Evolutionary conservation across 2,329 filamentous ascomycete genomes (phyloP).

Genomic region (Ampelomyces quisqualis): DNA sequence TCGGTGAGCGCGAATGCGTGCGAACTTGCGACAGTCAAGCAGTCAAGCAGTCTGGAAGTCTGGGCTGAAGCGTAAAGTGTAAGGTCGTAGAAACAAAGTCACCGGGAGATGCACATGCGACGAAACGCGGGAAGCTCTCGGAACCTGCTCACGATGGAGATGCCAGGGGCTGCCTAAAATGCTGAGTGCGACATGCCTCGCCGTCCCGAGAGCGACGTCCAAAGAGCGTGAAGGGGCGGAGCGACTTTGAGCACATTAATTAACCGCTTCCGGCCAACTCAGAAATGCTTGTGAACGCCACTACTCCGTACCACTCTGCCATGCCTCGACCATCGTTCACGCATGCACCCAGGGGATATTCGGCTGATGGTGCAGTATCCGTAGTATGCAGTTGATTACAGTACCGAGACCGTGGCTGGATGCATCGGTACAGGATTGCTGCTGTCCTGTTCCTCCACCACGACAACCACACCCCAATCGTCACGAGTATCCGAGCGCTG

Average conservation of each 20-base stretch:
- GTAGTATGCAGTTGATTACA: constrained; percentile 12
- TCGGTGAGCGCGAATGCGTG: constrained; percentile 27
- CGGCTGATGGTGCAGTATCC: constrained; percentile 13
- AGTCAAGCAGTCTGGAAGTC: constrained; percentile 25
- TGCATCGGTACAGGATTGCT: constrained; percentile 1
- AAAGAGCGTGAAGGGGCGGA: constrained; percentile 19
- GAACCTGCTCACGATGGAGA: not conserved
- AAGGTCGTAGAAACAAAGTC: constrained; percentile 12
- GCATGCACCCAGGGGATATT: constrained; percentile 12
- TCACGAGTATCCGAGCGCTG: not conserved
- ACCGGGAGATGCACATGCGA: constrained; percentile 1
- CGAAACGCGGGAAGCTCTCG: not conserved
- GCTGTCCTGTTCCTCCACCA: not conserved
- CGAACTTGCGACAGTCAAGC: constrained; percentile 38
- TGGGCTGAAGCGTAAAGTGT: constrained; percentile 38
- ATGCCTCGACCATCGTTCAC: constrained; percentile 10
- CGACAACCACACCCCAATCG: constrained; percentile 1
- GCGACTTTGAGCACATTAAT: constrained; percentile 35
- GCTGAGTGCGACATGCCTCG: constrained; percentile 6
- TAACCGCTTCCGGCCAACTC: constrained; percentile 24
- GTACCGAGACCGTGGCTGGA: constrained; percentile 13
- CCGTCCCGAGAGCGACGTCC: constrained; percentile 10
- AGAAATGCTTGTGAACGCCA: constrained; percentile 19
- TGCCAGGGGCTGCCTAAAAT: constrained; percentile 1
- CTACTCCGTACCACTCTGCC: constrained; percentile 7